Conservation (phyloP, 805 yeast genomes). For the Metschnikowia baotianmanensis region DNA sequence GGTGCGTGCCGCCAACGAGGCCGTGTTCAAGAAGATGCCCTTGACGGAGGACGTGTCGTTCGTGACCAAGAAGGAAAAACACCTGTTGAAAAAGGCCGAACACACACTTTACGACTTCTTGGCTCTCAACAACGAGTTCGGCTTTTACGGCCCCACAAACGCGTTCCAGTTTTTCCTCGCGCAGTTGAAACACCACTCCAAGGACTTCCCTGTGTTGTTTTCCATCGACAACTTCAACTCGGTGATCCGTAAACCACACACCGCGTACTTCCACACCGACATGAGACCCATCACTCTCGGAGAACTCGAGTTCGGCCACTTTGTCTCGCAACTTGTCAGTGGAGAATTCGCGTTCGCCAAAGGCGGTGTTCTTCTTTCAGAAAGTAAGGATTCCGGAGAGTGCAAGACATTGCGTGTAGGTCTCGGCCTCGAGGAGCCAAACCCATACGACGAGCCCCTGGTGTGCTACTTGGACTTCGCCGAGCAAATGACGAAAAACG, state of each 20-base stretch:
- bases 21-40: constrained; percentile 31
- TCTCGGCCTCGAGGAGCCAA: constrained; percentile 48
- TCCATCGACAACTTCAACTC: constrained; percentile 76
- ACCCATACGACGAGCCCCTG: constrained; percentile 51
- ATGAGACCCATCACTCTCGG: constrained; percentile 56
- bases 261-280: constrained; percentile 59
- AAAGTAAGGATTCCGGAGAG: constrained; percentile 50
- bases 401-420: constrained; percentile 58
- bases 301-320: constrained; percentile 62
- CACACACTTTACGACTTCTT: constrained; percentile 30
- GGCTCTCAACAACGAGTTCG: constrained; percentile 36
- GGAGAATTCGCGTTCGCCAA: constrained; percentile 52
- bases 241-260: constrained; percentile 49
- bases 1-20: constrained; percentile 35
- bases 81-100: constrained; percentile 31
- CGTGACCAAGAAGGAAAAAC: constrained; percentile 30
- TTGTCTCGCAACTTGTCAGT: constrained; percentile 50
- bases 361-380: constrained; percentile 68
- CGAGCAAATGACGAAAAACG: constrained; percentile 38
- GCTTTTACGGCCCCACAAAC: constrained; percentile 36
- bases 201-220: constrained; percentile 54
- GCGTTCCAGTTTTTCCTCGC: constrained; percentile 54
- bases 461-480: constrained; percentile 59
- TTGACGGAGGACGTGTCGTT: constrained; percentile 36
- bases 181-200: constrained; percentile 52